Base-by-base conservation (phyloP, 257 asterid species). In the Linderniella brevidens region DNA sequence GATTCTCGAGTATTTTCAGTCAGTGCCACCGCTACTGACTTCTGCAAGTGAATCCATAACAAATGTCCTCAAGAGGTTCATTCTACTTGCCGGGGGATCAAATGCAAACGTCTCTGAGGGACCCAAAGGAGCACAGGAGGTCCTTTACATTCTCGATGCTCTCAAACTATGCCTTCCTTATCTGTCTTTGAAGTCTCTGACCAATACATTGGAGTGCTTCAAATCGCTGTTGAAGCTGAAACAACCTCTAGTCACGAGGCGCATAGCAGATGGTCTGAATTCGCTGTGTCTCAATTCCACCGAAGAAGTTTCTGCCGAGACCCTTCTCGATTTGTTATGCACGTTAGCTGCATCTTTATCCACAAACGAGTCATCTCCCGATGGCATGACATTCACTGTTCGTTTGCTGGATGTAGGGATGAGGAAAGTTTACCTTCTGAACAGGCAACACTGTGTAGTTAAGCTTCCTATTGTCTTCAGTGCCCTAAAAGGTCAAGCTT, bases 61-160 rank as follows among this genome's bases (percentile, higher is more conserved):
- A 17, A 78, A 61, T 54, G 68, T 71, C 39, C 77, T 85, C 54
- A 87, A 80, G 57, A 72, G 93, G 65, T 81, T 57, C 62, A 85
- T 85, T 66, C 82, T 81, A 17, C 90, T 85, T 42, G 93, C 92
- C 19, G 92, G 90, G 59, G 95, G 90, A 63, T 73, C 97, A 37
- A 58, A 60, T 52, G 54, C 49, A 40, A 74, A 59, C 68, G 68
- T 68, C 51, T 63, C 86, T 9, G 86, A 76, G 60, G 88, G 64
- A 36, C 64, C 94, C 41, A 69, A 69, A 65, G 78, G 80, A 56
- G 98, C 98, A 11, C 92, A 80, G 49, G 81, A 79, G 64, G 70
- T 81, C 58, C 69, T 90, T 39, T 77, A 78, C 46, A 61, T 85
- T 75, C 76, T 90, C 61, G 98, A 90, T 68, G 82, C 92, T 37